Evolutionary conservation across 208 protist genomes (phyloP), one percentile per base, ranked within the genome.

Genomic region (Tritrichomonas foetus): DNA sequence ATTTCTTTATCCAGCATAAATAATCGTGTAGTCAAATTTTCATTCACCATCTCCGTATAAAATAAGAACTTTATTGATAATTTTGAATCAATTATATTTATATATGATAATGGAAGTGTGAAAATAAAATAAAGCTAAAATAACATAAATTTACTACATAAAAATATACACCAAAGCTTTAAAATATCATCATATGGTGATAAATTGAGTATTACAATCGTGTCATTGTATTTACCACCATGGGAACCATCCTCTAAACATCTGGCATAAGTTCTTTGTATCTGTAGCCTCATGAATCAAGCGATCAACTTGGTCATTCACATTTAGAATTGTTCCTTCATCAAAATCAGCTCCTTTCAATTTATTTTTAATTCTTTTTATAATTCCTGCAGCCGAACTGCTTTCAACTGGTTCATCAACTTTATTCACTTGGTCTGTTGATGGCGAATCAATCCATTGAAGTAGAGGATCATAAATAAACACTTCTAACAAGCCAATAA

Each of bases 231-330:
- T 14, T 82, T 50, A 94, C 66, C 55, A 94, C 44, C n/a, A 94
- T 61, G 93, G 93, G 44, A n/a, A 94, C 93, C 93, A 94, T 61
- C 93, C 93, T 3, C 57, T 72, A 41, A 72, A 94, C 53, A 74
- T 61, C 33, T 82, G 39, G 66, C 66, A 74, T 25, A 94, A 33
- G 47, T 94, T 94, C 20, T 82, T 57, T 57, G 27, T 11, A 94
- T 47, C 49, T 30, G 66, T 94, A 44, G 93, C 93, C 27, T 94
- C 30, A n/a, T n/a, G 9, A 13, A 94, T 94, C 2, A 94, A 14
- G 1, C 57, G 13, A 33, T 74, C 47, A n/a, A 80, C 93, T 41
- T 94, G 93, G 5, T 94, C 93, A 80, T 55, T 64, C 3, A 93
- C 89, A 11, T 25, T 53, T 1, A 89, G n/a, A n/a, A 27, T 20